These are phyloP conservation scores for Colletotrichum falcatum DNA, from an alignment of 2,329 filamentous ascomycete genomes.

Conservation along the genomic window DNA sequence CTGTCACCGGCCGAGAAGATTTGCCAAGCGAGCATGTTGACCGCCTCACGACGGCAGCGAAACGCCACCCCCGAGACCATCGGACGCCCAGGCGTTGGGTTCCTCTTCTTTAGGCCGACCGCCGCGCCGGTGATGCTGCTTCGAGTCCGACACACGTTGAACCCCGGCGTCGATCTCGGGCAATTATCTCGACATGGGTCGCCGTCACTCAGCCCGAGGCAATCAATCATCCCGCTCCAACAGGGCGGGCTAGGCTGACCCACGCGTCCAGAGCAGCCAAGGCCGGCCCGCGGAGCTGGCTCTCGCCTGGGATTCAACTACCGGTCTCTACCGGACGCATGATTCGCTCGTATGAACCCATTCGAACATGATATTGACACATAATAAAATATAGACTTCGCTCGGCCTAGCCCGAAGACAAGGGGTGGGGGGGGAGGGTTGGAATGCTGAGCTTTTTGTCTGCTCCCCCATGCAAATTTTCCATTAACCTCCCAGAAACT, in stretches of 20 bases:
- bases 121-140: not conserved
- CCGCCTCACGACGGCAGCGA: not conserved
- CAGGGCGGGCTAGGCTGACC: too few species aligned
- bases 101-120: not conserved
- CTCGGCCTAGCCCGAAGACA: conserved; percentile 28
- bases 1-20: not conserved
- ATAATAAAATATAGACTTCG: conserved; percentile 13
- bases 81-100: too few species aligned
- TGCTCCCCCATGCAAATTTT: conserved; percentile 30
- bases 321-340: conserved; percentile 18
- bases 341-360: conserved; percentile 12
- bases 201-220: conserved; percentile 28
- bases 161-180: conserved; percentile 33
- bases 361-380: conserved; percentile 28
- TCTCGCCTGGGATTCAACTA: not conserved
- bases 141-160: conserved; percentile 1
- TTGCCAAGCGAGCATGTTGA: not conserved
- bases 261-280: not conserved
- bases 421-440: not conserved
- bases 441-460: not conserved
- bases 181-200: not conserved
- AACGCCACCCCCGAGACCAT: not conserved
- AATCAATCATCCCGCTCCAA: too few species aligned
- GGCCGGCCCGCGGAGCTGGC: not conserved
- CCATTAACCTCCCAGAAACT: conserved; percentile 30